Base-by-base conservation (phyloP, 2,329 filamentous ascomycete species). In the Trichoderma citrinoviride region DNA sequence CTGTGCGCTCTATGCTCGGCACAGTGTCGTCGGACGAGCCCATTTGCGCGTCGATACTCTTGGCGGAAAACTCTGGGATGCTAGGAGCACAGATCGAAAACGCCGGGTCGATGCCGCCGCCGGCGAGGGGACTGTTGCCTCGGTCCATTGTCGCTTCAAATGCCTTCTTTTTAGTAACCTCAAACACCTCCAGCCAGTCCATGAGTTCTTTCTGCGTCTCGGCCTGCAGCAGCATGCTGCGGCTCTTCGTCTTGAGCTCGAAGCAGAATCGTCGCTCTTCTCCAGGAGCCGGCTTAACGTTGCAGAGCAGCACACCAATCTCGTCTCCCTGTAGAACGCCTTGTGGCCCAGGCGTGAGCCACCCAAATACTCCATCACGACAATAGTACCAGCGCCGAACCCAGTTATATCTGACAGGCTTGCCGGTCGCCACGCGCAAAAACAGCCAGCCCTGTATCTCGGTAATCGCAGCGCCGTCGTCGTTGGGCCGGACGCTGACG, bases 401-500 rank as follows among this genome's bases (percentile, higher is more conserved):
- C 95, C 95, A 99, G 46, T 87, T 85, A n/a, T 93, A 92, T 67
- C 94, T 85, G 15, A 93, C 91, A 0, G 94, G 94, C 76, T 97
- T 98, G 41, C 93, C 93, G 1, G 91, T 88, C 7, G 93, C 80
- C 1, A 89, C 91, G 58, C 92, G 85, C 70, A 97, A 76, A 75
- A 93, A 96, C 2, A 99, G 80, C 95, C 95, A 99, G 3, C 94
- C 93, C 76, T 98, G 95, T 76, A 97, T 98, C 77, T 97, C 93
- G 7, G 81, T 81, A 33, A 85, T 76, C 53, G 80, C 77, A n/a
- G 79, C 68, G 72, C 80, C 74, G 75, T 85, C 73, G 73, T 81
- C 80, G 60, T 81, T 78, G 2, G 78, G 82, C 65, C 88, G 87
- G 12, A 90, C 78, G 58, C 84, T 85, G 37, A 91, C 83, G 0